Evolutionary conservation across 169 alveolate species (phyloP).

Genomic region (Eimeria necatrix): DNA sequence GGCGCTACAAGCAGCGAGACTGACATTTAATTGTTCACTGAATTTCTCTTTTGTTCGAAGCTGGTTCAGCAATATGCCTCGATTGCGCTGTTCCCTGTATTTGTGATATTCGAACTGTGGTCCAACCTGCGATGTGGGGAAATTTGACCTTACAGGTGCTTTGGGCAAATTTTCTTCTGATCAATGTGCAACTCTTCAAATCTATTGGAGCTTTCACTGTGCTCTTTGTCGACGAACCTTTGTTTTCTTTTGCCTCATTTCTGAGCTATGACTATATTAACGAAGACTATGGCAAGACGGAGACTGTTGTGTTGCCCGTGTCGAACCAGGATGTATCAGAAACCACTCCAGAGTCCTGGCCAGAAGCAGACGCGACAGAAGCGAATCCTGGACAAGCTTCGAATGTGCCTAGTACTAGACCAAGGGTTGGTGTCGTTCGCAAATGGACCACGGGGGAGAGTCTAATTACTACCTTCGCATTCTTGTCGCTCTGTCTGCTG

Average conservation of each 20-base stretch:
- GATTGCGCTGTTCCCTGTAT: neutral
- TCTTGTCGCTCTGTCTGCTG: neutral
- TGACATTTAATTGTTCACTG: neutral
- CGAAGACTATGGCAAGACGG: neutral
- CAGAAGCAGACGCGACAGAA: neutral
- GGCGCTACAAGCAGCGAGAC: too few species aligned
- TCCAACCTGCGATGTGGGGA: neutral
- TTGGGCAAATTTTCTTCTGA: neutral
- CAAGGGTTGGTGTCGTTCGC: neutral
- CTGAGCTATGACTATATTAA: neutral
- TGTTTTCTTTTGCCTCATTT: neutral
- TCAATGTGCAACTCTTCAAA: neutral
- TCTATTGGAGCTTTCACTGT: neutral
- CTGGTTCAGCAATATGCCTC: neutral
- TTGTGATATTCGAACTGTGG: neutral
- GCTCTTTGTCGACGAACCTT: neutral
- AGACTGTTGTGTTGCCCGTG: neutral
- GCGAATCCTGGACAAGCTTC: too few species aligned
- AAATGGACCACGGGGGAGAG: neutral
- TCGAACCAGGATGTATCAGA: neutral
- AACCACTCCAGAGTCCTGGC: neutral
- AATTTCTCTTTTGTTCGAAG: neutral
- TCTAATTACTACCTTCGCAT: neutral
- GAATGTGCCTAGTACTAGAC: neutral
- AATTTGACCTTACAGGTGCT: neutral